phyloP scores from a whole-genome alignment of 768 basidiomycete species.

The Pleurotus citrinopileatus region DNA sequence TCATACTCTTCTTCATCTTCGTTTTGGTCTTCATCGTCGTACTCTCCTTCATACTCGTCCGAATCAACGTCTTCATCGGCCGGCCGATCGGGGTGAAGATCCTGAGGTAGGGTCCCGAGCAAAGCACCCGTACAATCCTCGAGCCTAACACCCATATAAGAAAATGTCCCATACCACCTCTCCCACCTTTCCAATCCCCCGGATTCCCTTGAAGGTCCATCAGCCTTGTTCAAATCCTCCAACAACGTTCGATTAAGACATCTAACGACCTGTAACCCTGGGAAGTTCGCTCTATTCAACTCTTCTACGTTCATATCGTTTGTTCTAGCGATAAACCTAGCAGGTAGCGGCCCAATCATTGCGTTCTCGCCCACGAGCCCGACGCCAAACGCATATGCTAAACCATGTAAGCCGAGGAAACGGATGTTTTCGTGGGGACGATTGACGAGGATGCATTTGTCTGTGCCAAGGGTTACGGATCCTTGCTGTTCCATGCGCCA shows the following conservation, averaged over 20 bases:
- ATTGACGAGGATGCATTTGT: constrained; percentile 38
- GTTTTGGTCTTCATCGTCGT: constrained; percentile 27
- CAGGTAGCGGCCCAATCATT: constrained; percentile 38
- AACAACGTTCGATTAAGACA: constrained; percentile 55
- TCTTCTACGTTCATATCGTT: constrained; percentile 69
- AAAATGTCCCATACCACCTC: constrained; percentile 62
- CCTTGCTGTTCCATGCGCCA: constrained; percentile 41
- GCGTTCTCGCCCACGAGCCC: constrained; percentile 46
- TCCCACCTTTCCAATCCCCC: constrained; percentile 60
- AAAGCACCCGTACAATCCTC: constrained; percentile 75
- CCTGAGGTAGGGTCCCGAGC: constrained; percentile 49
- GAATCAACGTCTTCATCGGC: constrained; percentile 21
- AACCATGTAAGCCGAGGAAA: constrained; percentile 67
- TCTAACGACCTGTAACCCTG: constrained; percentile 55
- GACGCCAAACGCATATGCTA: constrained; percentile 67
- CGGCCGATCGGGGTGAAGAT: constrained; percentile 3
- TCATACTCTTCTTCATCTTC: constrained; percentile 28
- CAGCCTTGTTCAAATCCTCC: constrained; percentile 51
- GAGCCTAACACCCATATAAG: constrained; percentile 47
- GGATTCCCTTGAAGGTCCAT: constrained; percentile 40
- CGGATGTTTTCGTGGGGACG: constrained; percentile 55
- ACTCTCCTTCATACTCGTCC: constrained; percentile 25
- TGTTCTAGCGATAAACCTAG: constrained; percentile 43
- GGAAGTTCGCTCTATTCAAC: constrained; percentile 53
- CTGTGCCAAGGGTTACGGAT: constrained; percentile 14